Conservation (phyloP, 192 early-diverging fungal species). For the Backusella luteola region DNA sequence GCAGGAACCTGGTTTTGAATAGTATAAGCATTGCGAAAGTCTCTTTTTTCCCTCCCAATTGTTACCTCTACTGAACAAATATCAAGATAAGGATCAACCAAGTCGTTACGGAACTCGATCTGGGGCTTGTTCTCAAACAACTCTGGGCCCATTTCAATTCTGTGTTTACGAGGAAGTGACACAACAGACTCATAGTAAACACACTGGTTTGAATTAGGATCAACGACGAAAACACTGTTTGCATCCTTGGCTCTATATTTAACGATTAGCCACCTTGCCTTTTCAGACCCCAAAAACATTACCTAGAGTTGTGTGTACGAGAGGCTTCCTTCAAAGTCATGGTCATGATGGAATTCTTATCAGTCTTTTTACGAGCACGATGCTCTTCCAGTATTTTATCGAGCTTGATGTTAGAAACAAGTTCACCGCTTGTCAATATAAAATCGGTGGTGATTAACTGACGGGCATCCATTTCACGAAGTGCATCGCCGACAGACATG, state of each 20-base stretch:
- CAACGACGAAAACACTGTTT: slow-evolving; percentile 84
- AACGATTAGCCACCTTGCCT: not conserved
- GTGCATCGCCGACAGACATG: slow-evolving; percentile 85
- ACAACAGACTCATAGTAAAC: slow-evolving; percentile 73
- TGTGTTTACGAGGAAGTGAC: slow-evolving; percentile 54
- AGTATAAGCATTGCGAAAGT: not conserved
- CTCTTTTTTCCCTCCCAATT: not conserved
- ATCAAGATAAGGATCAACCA: slow-evolving; percentile 91
- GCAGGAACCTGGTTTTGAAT: slow-evolving; percentile 62
- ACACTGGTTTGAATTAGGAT: slow-evolving; percentile 74
- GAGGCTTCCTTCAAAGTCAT: slow-evolving; percentile 83
- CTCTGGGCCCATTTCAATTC: slow-evolving; percentile 59
- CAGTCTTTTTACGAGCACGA: slow-evolving; percentile 60
- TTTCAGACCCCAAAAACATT: not conserved
- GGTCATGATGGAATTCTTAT: slow-evolving; percentile 92
- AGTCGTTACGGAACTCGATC: slow-evolving; percentile 83
- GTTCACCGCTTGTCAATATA: slow-evolving; percentile 87
- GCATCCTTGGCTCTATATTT: slow-evolving; percentile 54
- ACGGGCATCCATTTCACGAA: slow-evolving; percentile 85
- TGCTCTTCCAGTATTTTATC: slow-evolving; percentile 78
- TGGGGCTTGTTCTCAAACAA: slow-evolving; percentile 63
- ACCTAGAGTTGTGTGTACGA: slow-evolving; percentile 46
- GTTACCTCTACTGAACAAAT: slow-evolving; percentile 87
- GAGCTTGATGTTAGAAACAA: slow-evolving; percentile 88
- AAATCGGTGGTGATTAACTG: slow-evolving; percentile 85